Evolutionary conservation across 2,329 filamentous ascomycete genomes (phyloP).

Genomic region (Myotisia sp.): DNA sequence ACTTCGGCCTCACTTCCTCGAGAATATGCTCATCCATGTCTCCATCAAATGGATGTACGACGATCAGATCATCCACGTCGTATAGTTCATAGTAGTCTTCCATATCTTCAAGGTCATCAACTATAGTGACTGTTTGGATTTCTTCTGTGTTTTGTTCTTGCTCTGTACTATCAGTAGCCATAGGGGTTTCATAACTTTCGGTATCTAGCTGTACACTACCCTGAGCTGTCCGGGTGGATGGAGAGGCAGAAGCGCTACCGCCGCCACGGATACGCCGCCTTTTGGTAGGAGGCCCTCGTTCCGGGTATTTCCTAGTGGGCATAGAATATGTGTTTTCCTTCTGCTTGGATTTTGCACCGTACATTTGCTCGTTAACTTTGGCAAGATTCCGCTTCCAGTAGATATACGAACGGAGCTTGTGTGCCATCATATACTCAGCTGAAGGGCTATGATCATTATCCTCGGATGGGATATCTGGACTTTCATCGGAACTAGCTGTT

Average conservation of each 20-base stretch:
- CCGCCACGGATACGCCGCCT: constrained; percentile 72
- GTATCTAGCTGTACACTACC: constrained; percentile 59
- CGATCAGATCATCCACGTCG: constrained; percentile 75
- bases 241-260: constrained; percentile 41
- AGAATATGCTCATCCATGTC: constrained; percentile 94
- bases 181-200: constrained; percentile 68
- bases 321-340: constrained; percentile 11
- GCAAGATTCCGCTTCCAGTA: constrained; percentile 83
- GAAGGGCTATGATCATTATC: constrained; percentile 46
- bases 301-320: neutral
- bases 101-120: constrained; percentile 77
- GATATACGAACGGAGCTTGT: constrained; percentile 72
- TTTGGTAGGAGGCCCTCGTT: constrained; percentile 64
- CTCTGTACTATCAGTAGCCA: constrained; percentile 61
- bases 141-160: constrained; percentile 59
- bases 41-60: constrained; percentile 86
- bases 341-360: constrained; percentile 16
- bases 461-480: constrained; percentile 7
- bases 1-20: constrained; percentile 81
- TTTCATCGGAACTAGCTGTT: constrained; percentile 20
- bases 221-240: constrained; percentile 51
- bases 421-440: constrained; percentile 76
- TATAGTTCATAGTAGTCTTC: constrained; percentile 85
- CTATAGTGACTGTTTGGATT: constrained; percentile 46
- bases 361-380: constrained; percentile 52